phyloP scores from a whole-genome alignment of 1,284 basidiomycete species.

The Termitomyces sp. region DNA sequence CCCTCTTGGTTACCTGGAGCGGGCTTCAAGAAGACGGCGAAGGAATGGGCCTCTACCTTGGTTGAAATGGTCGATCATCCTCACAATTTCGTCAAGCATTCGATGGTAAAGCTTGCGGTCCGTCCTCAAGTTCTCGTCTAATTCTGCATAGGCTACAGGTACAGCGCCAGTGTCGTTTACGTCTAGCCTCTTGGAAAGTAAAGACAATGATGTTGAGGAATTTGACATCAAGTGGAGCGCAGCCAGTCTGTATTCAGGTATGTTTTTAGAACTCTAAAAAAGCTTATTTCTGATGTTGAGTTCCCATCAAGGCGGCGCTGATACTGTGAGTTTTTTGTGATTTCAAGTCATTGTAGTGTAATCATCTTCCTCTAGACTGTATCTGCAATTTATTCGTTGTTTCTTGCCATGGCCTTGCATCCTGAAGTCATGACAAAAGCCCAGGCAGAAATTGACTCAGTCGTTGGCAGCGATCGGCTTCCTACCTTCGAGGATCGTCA shows the following conservation, averaged over 20 bases:
- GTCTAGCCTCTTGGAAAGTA: slow-evolving; percentile 27
- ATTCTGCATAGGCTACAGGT: not conserved
- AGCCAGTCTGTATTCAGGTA: not conserved
- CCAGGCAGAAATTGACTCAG: slow-evolving; percentile 58
- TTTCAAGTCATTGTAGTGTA: not conserved
- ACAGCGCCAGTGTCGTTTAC: not conserved
- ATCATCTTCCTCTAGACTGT: not conserved
- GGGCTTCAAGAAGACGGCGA: slow-evolving; percentile 38
- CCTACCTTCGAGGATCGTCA: not conserved
- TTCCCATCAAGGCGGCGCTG: slow-evolving; percentile 24
- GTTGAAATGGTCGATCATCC: not conserved
- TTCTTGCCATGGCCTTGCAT: slow-evolving; percentile 49
- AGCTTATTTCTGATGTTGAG: not conserved
- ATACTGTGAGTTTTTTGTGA: slow-evolving; percentile 36
- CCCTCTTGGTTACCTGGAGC: slow-evolving; percentile 24
- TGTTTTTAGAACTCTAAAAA: not conserved
- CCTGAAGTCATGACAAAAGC: slow-evolving; percentile 49
- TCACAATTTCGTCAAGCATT: not conserved
- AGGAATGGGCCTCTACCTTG: not conserved
- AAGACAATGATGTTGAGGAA: slow-evolving; percentile 27
- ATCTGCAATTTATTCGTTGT: slow-evolving; percentile 23
- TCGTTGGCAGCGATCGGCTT: not conserved
- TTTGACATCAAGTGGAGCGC: not conserved
- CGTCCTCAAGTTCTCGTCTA: not conserved
- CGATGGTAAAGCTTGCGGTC: not conserved